Evolutionary conservation across 2,329 filamentous ascomycete genomes (phyloP).

Genomic region (Verticillium longisporum): DNA sequence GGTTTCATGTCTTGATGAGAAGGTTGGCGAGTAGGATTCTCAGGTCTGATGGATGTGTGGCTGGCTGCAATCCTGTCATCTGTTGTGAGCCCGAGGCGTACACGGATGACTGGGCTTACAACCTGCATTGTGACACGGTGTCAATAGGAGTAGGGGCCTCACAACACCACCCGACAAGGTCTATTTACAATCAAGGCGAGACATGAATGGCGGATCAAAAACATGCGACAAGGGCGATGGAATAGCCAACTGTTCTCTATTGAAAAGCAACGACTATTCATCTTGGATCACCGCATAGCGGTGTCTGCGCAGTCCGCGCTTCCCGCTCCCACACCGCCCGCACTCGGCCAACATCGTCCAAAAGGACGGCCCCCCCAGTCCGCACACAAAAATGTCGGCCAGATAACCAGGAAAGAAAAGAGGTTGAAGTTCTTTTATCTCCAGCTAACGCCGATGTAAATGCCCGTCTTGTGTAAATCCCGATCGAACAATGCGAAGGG

Average conservation of each 20-base stretch:
- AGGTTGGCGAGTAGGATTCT: too few species aligned
- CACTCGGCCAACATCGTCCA: background rate
- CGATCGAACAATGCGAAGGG: slow-evolving; percentile 15
- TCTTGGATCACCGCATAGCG: slow-evolving; percentile 1
- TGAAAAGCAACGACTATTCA: slow-evolving; percentile 1
- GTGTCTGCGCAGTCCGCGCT: background rate
- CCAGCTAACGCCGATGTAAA: slow-evolving; percentile 29
- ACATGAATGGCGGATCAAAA: background rate
- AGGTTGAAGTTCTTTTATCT: slow-evolving; percentile 43
- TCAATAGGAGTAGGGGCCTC: too few species aligned
- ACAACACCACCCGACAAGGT: background rate
- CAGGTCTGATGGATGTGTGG: too few species aligned
- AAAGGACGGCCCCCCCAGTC: background rate
- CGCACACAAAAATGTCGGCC: slow-evolving; percentile 20
- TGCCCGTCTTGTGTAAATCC: slow-evolving; percentile 11
- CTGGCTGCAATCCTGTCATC: too few species aligned
- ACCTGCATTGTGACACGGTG: too few species aligned
- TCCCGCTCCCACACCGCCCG: background rate
- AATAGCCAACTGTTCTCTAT: background rate
- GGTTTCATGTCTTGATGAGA: too few species aligned
- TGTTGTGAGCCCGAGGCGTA: too few species aligned
- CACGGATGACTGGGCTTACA: too few species aligned
- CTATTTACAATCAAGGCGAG: background rate
- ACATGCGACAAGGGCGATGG: background rate
- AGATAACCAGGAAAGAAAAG: slow-evolving; percentile 35